Evolutionary conservation across 148 eudicot genomes (phyloP).

Genomic region (Rhododendron williamsianum): DNA sequence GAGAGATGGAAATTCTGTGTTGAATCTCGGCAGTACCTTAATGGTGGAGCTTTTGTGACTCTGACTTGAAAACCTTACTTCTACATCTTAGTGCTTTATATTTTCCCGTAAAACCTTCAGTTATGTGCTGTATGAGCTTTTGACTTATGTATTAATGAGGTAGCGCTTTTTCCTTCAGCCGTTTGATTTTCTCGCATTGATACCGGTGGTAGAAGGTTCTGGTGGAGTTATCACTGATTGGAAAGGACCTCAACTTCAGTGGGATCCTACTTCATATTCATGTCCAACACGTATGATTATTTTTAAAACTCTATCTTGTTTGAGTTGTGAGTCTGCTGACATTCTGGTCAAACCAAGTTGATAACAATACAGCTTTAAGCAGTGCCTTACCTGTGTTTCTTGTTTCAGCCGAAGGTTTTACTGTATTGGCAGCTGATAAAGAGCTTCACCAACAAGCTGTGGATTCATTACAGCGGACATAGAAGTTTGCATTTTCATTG

Average conservation of each 20-base stretch:
- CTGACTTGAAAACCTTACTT: not conserved
- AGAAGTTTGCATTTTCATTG: not conserved
- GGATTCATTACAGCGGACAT: conserved; percentile 44
- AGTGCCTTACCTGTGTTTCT: not conserved
- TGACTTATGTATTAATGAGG: not conserved
- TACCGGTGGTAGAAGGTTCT: conserved; percentile 90
- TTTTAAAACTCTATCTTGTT: not conserved
- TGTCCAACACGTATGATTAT: conserved; percentile 38
- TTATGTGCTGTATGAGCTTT: not conserved
- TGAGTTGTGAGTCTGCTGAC: not conserved
- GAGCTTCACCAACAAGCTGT: conserved; percentile 67
- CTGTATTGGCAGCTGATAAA: conserved; percentile 72
- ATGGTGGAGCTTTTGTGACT: not conserved
- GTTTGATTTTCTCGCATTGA: conserved; percentile 75
- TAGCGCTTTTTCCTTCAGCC: conserved; percentile 41
- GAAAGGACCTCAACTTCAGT: conserved; percentile 59
- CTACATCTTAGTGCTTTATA: not conserved
- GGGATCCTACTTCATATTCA: conserved; percentile 80
- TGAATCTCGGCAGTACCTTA: not conserved
- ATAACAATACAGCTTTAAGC: not conserved
- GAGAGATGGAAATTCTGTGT: not conserved
- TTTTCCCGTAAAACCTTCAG: not conserved
- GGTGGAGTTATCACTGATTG: conserved; percentile 90
- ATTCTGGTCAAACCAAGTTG: not conserved
- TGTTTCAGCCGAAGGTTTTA: conserved; percentile 39